Conservation (phyloP, 495 filamentous ascomycete species). For the Lindgomyces ingoldianus region DNA sequence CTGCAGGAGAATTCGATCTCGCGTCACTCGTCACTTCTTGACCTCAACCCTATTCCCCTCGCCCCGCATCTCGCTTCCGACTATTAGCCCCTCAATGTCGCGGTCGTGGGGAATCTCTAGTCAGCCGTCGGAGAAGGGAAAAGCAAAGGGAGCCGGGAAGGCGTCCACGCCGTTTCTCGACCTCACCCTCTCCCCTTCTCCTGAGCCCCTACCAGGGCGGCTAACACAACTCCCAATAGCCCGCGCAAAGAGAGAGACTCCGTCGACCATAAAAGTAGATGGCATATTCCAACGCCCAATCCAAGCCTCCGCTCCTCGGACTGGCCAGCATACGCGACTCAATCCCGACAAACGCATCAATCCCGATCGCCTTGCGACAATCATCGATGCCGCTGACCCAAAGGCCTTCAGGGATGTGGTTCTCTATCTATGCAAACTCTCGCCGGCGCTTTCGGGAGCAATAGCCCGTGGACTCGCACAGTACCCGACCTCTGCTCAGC, state of each 20-base stretch:
- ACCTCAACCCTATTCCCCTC: no score
- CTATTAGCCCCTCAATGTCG: no score
- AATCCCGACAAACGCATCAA: neutral
- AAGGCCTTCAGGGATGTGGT: conserved; percentile 8
- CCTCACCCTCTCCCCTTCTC: neutral
- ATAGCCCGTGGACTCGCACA: conserved; percentile 23
- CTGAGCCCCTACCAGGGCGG: neutral
- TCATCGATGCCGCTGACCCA: conserved; percentile 18
- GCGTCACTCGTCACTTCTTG: no score
- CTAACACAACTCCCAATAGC: neutral
- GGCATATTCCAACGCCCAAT: no score
- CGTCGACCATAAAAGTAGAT: neutral
- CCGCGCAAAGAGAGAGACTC: neutral
- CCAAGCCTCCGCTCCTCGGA: no score
- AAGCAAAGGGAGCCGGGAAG: no score
- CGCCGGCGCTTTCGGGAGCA: conserved; percentile 27
- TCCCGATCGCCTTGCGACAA: conserved; percentile 8
- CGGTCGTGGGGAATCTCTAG: neutral
- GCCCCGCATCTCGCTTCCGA: no score
- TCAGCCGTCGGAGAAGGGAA: neutral
- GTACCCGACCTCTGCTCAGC: conserved; percentile 19
- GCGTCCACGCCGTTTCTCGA: no score
- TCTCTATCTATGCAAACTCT: conserved; percentile 23
- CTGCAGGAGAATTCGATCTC: no score
- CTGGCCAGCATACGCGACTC: neutral